Evolutionary conservation across 768 basidiomycete genomes (phyloP), one percentile per base, ranked within the genome.

Genomic region (Paxillus rubicundulus): DNA sequence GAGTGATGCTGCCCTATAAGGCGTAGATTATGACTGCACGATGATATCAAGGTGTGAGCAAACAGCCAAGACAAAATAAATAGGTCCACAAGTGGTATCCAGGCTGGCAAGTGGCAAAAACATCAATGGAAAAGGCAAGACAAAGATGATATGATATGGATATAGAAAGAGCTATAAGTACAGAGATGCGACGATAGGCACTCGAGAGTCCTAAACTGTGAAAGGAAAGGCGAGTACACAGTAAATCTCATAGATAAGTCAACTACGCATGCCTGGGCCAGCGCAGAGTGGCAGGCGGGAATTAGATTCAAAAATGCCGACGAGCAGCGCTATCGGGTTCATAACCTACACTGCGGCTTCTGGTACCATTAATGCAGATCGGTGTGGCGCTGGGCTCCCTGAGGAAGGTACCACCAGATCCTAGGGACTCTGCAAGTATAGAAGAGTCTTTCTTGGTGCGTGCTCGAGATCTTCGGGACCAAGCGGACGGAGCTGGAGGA

Each of bases 321-420:
- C 54, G 56, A 2, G 56, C 32, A 40, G 49, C 27, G 21, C 43
- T 41, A 21, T 58, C 49, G 20, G 50, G 54, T 18, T 68, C 59
- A 28, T 57, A 50, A 14, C 62, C 68, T 39, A 59, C 61, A 17
- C 68, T 69, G 21, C 61, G 67, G 44, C 69, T 69, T 24, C 69
- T 61, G 12, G 49, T 40, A 16, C 58, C 61, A 5, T 24, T 24
- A 13, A 63, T 65, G 30, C 58, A 54, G 39, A 60, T 63, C 10
- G 69, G 69, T n/a, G 59, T 45, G 4, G 55, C 37, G 28, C 64
- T 61, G 1, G 67, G 62, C 2, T 69, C 60, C 34, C 67, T 56
- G 20, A 70, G 62, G 45, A 70, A 71, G 5, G 40, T n/a, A 8
- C 63, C 57, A 12, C 53, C 51, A 1, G 12, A 28, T 20, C 40